A percentile compares a stretch with the other conserved stretches of the same genome.
These are phyloP conservation scores for Tricholoma saponaceum DNA, from an alignment of 768 basidiomycete genomes.

Conservation along the genomic window DNA sequence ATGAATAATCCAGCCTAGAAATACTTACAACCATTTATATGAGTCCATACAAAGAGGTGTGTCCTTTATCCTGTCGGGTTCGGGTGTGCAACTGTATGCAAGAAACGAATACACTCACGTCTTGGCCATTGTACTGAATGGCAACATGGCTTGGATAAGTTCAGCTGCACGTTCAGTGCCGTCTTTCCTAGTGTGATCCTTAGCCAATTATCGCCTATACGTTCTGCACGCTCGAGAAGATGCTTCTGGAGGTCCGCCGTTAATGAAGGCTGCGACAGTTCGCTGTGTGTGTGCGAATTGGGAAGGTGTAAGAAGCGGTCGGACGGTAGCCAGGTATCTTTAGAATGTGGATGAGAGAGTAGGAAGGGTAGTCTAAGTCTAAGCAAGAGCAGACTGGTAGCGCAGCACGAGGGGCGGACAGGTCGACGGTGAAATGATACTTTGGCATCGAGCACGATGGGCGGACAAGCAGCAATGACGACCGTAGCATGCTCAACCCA, in stretches of 20 bases:
- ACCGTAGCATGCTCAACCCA: background rate
- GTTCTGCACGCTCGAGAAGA: constrained; percentile 68
- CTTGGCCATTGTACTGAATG: constrained; percentile 82
- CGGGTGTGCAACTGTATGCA: constrained; percentile 72
- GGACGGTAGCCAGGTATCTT: constrained; percentile 86
- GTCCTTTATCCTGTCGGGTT: constrained; percentile 81
- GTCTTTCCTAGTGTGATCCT: constrained; percentile 50
- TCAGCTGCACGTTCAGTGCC: constrained; percentile 76
- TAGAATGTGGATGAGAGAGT: constrained; percentile 73
- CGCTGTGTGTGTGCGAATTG: constrained; percentile 57
- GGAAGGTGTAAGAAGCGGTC: constrained; percentile 66
- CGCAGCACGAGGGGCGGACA: constrained; percentile 58
- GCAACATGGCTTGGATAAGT: constrained; percentile 79
- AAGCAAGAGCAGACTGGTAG: constrained; percentile 68
- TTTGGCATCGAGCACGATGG: background rate
- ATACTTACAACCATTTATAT: constrained; percentile 83
- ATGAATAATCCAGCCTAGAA: too few relatives aligned
- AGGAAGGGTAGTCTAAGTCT: constrained; percentile 84
- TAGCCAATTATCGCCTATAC: constrained; percentile 75
- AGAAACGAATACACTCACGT: too few relatives aligned
- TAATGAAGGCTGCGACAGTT: constrained; percentile 57
- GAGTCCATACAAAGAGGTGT: constrained; percentile 85
- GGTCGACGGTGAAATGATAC: constrained; percentile 20
- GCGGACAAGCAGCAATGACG: background rate
- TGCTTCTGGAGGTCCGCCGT: constrained; percentile 73